Percentiles rank a stretch among this genome's conserved stretches.
Evolutionary conservation across 768 basidiomycete species (phyloP).

Genomic region (Termitomyces bulborhizus): DNA sequence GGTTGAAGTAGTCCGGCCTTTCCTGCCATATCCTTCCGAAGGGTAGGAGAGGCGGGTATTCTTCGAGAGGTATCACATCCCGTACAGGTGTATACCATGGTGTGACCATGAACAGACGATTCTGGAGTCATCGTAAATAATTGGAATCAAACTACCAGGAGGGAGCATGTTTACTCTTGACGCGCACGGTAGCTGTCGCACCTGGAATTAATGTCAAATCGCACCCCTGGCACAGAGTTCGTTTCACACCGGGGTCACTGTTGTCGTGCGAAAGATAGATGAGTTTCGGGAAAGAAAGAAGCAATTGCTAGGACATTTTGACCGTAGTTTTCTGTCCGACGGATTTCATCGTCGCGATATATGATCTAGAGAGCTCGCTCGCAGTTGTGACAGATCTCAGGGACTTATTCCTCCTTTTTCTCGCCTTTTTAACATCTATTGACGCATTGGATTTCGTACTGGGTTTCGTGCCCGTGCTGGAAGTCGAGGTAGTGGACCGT

Average conservation of each 20-base stretch:
- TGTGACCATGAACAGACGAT: slow-evolving; percentile 42
- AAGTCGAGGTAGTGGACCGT: neutral
- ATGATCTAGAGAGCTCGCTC: slow-evolving; percentile 56
- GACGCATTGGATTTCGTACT: neutral
- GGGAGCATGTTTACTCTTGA: slow-evolving; percentile 40
- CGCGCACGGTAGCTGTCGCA: slow-evolving; percentile 53
- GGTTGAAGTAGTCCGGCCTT: neutral
- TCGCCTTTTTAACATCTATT: slow-evolving; percentile 13
- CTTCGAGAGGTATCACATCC: slow-evolving; percentile 52
- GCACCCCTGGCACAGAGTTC: slow-evolving; percentile 71
- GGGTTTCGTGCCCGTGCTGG: neutral
- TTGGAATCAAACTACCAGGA: neutral
- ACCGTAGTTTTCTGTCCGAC: slow-evolving; percentile 75
- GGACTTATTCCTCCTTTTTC: slow-evolving; percentile 13
- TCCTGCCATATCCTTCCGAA: slow-evolving; percentile 2
- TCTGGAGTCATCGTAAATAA: slow-evolving; percentile 15
- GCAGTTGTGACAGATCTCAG: slow-evolving; percentile 17
- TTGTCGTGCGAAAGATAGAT: neutral
- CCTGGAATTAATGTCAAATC: slow-evolving; percentile 63
- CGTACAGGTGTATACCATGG: slow-evolving; percentile 52
- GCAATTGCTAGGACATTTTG: slow-evolving; percentile 47
- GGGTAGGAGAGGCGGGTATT: slow-evolving; percentile 59
- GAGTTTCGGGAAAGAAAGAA: neutral
- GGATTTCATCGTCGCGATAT: slow-evolving; percentile 57
- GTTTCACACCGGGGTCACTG: slow-evolving; percentile 83